These are phyloP conservation scores for Adansonia grandidieri DNA, from an alignment of 441 rosid species.

Conservation along the genomic window DNA sequence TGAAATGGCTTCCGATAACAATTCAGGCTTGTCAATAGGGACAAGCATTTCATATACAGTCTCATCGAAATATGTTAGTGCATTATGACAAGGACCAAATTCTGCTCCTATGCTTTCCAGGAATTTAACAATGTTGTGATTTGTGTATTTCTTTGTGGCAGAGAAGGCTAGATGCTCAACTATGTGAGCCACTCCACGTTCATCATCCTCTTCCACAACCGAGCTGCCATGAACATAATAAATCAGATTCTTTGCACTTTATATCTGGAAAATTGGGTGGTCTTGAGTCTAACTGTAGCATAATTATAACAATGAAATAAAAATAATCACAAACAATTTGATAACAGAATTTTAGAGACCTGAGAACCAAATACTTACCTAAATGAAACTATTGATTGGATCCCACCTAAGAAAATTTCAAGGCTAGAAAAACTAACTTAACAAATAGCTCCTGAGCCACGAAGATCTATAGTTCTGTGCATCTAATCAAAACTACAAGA, in stretches of 20 bases:
- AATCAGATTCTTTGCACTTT: constrained; percentile 14
- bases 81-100: constrained; percentile 97
- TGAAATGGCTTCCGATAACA: constrained; percentile 83
- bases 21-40: constrained; percentile 89
- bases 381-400: background rate
- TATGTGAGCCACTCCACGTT: constrained; percentile 93
- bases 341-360: background rate
- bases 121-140: constrained; percentile 88
- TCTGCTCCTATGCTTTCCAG: constrained; percentile 97
- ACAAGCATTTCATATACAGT: constrained; percentile 86
- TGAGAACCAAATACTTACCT: background rate
- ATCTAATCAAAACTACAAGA: no score
- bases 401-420: background rate
- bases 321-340: no score
- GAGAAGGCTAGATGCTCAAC: constrained; percentile 96
- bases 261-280: background rate
- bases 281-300: background rate
- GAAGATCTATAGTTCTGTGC: no score
- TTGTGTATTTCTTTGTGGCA: constrained; percentile 77
- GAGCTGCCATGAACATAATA: constrained; percentile 26
- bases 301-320: background rate
- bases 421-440: background rate
- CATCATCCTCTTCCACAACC: constrained; percentile 92
- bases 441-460: background rate
- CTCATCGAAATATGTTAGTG: constrained; percentile 85